phyloP scores from a whole-genome alignment of 2,329 filamentous ascomycete species.

The Colletotrichum filicis region DNA sequence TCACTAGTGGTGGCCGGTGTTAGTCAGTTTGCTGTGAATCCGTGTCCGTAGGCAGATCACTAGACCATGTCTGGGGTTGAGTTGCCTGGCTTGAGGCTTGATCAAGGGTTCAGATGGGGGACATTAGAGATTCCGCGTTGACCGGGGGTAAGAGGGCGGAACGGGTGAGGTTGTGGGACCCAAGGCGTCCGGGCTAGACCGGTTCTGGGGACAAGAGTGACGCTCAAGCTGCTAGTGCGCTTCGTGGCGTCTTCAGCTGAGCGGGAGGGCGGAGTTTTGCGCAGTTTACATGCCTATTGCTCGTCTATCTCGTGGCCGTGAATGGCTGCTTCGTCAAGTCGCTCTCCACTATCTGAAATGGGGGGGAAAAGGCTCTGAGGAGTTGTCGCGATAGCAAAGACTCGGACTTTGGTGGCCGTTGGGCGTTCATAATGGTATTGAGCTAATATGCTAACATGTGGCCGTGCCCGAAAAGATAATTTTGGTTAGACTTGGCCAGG shows the following conservation, averaged over 20 bases:
- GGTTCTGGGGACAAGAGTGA: constrained; percentile 22
- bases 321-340: background rate
- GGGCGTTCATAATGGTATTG: background rate
- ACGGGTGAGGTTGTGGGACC: constrained; percentile 12
- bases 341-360: background rate
- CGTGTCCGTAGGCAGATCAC: background rate
- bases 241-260: constrained; percentile 30
- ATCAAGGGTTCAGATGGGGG: background rate
- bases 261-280: constrained; percentile 3
- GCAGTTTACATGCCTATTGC: background rate
- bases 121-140: constrained; percentile 28
- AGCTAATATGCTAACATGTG: background rate
- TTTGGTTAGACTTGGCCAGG: background rate
- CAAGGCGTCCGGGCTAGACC: constrained; percentile 21
- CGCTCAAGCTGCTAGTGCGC: constrained; percentile 11
- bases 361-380: background rate
- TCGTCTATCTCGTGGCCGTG: background rate
- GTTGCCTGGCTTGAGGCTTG: background rate
- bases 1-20: background rate
- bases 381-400: background rate
- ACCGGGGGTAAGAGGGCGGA: constrained; percentile 24
- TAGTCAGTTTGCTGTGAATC: background rate
- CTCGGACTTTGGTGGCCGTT: background rate
- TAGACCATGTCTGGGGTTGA: background rate
- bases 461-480: background rate